Base-by-base conservation (phyloP, 257 asterid species). In the Nyctanthes arbortristis region DNA sequence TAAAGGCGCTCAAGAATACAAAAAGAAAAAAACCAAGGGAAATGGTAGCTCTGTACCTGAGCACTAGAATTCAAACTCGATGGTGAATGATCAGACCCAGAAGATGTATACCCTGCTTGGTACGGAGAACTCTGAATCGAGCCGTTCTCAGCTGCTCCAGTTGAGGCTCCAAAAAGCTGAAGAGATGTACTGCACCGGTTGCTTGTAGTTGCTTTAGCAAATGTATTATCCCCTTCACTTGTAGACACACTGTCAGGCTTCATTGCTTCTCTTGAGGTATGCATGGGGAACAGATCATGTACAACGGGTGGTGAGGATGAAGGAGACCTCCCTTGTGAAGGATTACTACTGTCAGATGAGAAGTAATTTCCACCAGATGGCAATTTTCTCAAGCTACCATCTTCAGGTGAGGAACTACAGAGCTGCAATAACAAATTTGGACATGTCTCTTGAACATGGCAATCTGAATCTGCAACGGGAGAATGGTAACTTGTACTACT, bases 61-160 rank as follows among this genome's bases (percentile, higher is more conserved):
- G 85, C 65, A 77, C 74, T 95, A 52, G 93, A 87, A 61, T 63
- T 78, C 79, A 75, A 79, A 73, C 93, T 91, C 61, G 95, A 79
- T 3, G 97, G 92, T 27, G 97, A 91, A 82, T 81, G 88, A 78
- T 85, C 95, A 45, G 97, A 91, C 31, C 82, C 93, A 31, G 96
- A 87, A 56, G 97, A 91, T 18, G 96, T 61, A 76, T 82, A 82
- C 60, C 92, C 91, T 33, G 88, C 78, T 67, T 67, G 84, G 79
- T 76, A 65, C 0, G 89, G 88, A 32, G 88, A 87, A 66, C 79
- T 87, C 64, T 82, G 95, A 71, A 69, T 63, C 1, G 89, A 85
- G 61, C 73, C 79, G 69, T 82, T 78, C 33, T 81, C 87, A 40
- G 79, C 65, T 65, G 80, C 81, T 61, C 60, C 65, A 30, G 62